These are phyloP conservation scores for Pterocarpus santalinus DNA, from an alignment of 306 rosid genomes.

Conservation along the genomic window DNA sequence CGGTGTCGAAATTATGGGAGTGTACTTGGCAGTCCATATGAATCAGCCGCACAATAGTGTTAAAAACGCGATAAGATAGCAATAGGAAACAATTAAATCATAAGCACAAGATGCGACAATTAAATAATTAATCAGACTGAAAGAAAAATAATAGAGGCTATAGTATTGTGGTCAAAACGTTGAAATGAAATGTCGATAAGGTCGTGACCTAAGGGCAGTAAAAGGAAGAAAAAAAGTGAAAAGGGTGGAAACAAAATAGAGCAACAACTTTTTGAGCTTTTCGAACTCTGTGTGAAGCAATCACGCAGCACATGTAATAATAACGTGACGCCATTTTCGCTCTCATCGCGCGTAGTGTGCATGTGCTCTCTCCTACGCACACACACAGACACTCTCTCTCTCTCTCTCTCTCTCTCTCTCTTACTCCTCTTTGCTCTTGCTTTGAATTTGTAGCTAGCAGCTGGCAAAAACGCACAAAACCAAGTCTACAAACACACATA, in stretches of 20 bases:
- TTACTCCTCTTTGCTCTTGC: neutral
- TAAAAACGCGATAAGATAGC: neutral
- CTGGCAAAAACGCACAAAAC: slow-evolving; percentile 24
- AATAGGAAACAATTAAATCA: neutral
- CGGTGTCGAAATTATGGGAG: slow-evolving; percentile 13
- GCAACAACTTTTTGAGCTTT: slow-evolving; percentile 37
- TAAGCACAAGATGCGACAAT: neutral
- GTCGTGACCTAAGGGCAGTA: slow-evolving; percentile 2
- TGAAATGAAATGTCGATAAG: slow-evolving; percentile 1
- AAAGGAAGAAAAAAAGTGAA: slow-evolving; percentile 31
- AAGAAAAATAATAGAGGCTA: too few relatives aligned
- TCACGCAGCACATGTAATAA: slow-evolving; percentile 60
- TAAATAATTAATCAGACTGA: neutral
- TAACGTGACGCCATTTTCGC: slow-evolving; percentile 79
- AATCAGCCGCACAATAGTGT: neutral
- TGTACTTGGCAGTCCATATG: neutral
- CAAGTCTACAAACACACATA: neutral
- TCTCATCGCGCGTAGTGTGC: slow-evolving; percentile 56
- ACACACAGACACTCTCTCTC: neutral
- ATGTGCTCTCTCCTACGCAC: slow-evolving; percentile 43
- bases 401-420: neutral
- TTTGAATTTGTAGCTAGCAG: neutral
- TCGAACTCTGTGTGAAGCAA: slow-evolving; percentile 49
- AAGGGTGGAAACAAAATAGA: slow-evolving; percentile 16
- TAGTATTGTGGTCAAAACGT: neutral